Conservation (phyloP, 345 rosid genomes). For the Ceriops decandra region DNA sequence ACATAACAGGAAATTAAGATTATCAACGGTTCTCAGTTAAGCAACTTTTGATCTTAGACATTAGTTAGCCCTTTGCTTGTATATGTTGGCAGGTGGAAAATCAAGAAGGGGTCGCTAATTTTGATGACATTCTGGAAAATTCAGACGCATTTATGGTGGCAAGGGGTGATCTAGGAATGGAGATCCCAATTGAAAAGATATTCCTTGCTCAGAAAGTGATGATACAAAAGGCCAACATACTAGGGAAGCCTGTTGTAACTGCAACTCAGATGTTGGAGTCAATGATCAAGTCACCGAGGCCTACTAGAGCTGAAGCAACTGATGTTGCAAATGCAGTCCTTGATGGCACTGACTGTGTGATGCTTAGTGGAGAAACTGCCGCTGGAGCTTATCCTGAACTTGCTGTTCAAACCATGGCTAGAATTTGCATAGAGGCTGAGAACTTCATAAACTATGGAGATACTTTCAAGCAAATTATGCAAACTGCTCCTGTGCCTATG, state of each 20-base stretch:
- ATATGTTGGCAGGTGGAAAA: conserved; percentile 27
- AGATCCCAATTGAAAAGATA: conserved; percentile 39
- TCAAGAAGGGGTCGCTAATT: conserved; percentile 34
- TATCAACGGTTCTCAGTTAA: too few relatives aligned
- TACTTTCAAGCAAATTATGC: conserved; percentile 30
- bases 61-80: background rate
- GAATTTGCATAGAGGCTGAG: conserved; percentile 36
- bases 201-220: conserved; percentile 37
- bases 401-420: conserved; percentile 38
- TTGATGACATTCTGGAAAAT: conserved; percentile 30
- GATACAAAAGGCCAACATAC: conserved; percentile 33
- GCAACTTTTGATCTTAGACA: background rate
- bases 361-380: conserved; percentile 40
- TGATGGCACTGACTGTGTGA: conserved; percentile 37
- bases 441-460: conserved; percentile 25
- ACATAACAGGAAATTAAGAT: too few relatives aligned
- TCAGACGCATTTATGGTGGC: conserved; percentile 41
- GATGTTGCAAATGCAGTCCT: conserved; percentile 42
- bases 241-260: conserved; percentile 36
- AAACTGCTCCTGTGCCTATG: conserved; percentile 34
- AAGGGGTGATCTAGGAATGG: conserved; percentile 44
- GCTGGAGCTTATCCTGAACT: conserved; percentile 41
- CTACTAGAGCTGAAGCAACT: conserved; percentile 40
- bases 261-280: conserved; percentile 43
- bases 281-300: conserved; percentile 41